Base-by-base conservation (phyloP, 2,329 filamentous ascomycete species). In the Trichoderma asperellum region DNA sequence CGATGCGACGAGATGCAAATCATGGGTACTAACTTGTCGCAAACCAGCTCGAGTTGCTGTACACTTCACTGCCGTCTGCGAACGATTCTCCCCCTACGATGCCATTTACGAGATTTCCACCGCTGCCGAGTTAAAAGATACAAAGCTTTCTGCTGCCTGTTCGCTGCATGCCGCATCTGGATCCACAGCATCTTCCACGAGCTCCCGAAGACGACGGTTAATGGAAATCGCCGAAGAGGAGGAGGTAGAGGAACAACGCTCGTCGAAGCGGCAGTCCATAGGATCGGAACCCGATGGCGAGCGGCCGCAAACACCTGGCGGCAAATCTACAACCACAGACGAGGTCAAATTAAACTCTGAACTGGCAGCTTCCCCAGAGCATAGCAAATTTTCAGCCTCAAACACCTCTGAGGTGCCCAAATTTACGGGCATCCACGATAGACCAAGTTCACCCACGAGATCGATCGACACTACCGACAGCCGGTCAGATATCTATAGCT, bases 221-320 rank as follows among this genome's bases (percentile, higher is more conserved):
- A 91, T 95, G 82, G 95, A 97, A 81, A 97, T 98, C 77, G 90
- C 91, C n/a, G 96, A 98, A 81, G 92, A 96, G 81, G 92, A 91
- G 66, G 93, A 96, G 76, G 40, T 43, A 7, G 94, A 97, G 75
- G 88, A 90, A 70, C 81, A 87, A 72, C 78, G 78, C n/a, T 83
- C 88, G 34, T 82, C 81, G 53, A 90, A 89, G 75, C 83, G 88
- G 67, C 84, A 89, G 75, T 89, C 86, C 2, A 79, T 86, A 8
- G 82, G 85, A 24, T 83, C 86, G 75, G 81, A 87, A 74, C 79
- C 80, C 59, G 74, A 75, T 61, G 75, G 74, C 35, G 55, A 76
- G 21, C 71, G 73, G 27, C 72, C 75, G 12, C 71, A 76, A 43
- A 76, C 80, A 49, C 76, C 79, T 59, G 76, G 69, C 49, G 75